Evolutionary conservation across 2,329 filamentous ascomycete genomes (phyloP).

Genomic region (Nakataea oryzae): DNA sequence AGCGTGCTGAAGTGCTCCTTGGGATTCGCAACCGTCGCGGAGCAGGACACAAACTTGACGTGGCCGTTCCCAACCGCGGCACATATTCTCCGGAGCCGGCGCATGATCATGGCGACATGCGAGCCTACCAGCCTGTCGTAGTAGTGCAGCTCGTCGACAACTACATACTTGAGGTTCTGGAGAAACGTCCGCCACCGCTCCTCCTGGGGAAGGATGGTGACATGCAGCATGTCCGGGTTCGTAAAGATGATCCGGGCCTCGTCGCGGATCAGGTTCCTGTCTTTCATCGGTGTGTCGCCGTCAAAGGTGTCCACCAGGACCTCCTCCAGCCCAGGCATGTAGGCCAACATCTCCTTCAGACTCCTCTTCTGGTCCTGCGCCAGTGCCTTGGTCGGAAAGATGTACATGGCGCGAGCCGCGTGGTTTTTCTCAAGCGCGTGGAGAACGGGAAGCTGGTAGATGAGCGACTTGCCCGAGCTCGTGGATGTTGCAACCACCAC

Average conservation of each 20-base stretch:
- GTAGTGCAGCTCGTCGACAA: conserved; percentile 86
- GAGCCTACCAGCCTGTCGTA: conserved; percentile 94
- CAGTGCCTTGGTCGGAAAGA: conserved; percentile 93
- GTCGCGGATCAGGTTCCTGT: conserved; percentile 72
- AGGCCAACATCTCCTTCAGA: conserved; percentile 72
- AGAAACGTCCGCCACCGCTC: conserved; percentile 80
- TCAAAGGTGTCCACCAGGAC: conserved; percentile 87
- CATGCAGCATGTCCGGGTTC: conserved; percentile 95
- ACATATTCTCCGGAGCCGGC: conserved; percentile 76
- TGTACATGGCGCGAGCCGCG: conserved; percentile 82
- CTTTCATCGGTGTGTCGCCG: conserved; percentile 78
- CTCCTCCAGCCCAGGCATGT: conserved; percentile 67
- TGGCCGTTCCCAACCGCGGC: conserved; percentile 78
- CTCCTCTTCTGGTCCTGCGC: conserved; percentile 91
- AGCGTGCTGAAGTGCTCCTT: conserved; percentile 85
- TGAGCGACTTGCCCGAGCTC: conserved; percentile 94
- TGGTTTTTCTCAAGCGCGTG: conserved; percentile 72
- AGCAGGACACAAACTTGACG: conserved; percentile 90
- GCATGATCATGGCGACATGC: conserved; percentile 91
- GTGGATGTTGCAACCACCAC: conserved; percentile 92
- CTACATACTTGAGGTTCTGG: conserved; percentile 80
- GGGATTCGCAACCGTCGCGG: conserved; percentile 90
- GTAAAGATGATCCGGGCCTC: conserved; percentile 91
- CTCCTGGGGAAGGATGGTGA: conserved; percentile 88
- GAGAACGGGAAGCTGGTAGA: conserved; percentile 90